Evolutionary conservation across 73 alveolate species (phyloP), one percentile per base, ranked within the genome.

Genomic region (Chromera velia): DNA sequence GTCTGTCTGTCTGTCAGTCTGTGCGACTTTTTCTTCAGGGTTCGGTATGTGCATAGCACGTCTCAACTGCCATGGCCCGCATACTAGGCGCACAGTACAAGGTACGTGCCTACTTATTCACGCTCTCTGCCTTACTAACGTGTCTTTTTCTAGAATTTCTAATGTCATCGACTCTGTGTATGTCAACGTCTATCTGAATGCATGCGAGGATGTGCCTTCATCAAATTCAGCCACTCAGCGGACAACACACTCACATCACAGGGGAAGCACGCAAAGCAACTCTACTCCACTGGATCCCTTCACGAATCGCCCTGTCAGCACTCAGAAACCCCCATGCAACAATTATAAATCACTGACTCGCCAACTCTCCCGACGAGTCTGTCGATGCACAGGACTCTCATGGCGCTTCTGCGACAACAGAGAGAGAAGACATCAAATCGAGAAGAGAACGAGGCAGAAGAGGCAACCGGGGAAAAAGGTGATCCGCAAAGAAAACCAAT

Each of bases 271-370:
- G 4, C 22, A 40, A 13, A 7, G 22, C 55, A 4, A 40, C 22
- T 13, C 4, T 4, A 40, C 4, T 40, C 55, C 13, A 4, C 55
- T 40, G 4, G 55, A 40, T 40, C 22, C 55, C 70, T 28, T 82
- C 81, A 64, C 70, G 69, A n/a, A 81, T 82, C 70, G 69, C 70
- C 29, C 82, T 77, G 69, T 81, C 88, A 62, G 46, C 46, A 48
- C 70, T 70, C 70, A 81, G 75, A 62, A 46, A 65, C 70, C 70
- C 87, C 68, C 67, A 80, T 0, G 87, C 87, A 27, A 72, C 47
- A 40, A 4, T 40, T 4, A 40, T 40, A 40, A 40, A 13, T 40
- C 22, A 13, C 55, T 40, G 13, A 40, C 55, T 13, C 13, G 4
- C 55, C 55, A 40, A 13, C 55, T 40, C 55, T 40, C 55, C 4